These are phyloP conservation scores for Metarhizium guizhouense DNA, from an alignment of 2,329 filamentous ascomycete species.

Conservation along the genomic window DNA sequence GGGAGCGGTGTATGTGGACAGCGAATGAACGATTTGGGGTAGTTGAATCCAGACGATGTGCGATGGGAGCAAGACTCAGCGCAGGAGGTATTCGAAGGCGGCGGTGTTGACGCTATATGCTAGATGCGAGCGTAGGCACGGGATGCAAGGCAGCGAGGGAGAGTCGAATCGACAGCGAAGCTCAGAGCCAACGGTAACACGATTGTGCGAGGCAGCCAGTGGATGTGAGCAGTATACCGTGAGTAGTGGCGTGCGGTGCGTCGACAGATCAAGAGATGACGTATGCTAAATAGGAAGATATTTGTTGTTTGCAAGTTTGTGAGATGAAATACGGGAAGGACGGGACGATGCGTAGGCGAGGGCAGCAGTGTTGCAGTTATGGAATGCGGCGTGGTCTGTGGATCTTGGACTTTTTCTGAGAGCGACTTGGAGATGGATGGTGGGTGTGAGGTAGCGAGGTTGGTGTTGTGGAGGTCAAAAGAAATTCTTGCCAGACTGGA, in stretches of 20 bases:
- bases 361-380: background rate
- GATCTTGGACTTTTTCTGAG: slow-evolving; percentile 2
- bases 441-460: background rate
- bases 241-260: background rate
- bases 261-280: slow-evolving; percentile 1
- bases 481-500: background rate
- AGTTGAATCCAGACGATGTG: background rate
- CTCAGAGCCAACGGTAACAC: background rate
- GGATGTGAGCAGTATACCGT: background rate
- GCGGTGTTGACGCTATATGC: background rate
- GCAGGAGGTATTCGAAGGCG: slow-evolving; percentile 2
- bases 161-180: background rate
- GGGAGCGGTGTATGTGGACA: background rate
- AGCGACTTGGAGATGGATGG: slow-evolving; percentile 2
- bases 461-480: slow-evolving; percentile 2
- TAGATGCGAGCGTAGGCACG: background rate
- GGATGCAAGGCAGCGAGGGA: background rate
- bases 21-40: background rate
- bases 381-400: slow-evolving; percentile 1
- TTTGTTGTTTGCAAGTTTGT: background rate
- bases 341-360: background rate
- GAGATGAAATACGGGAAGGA: background rate
- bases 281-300: background rate
- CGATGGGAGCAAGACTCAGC: background rate
- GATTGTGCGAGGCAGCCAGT: background rate